Conservation (phyloP, 2,329 filamentous ascomycete species). For the Exophiala lecanii-corni region DNA sequence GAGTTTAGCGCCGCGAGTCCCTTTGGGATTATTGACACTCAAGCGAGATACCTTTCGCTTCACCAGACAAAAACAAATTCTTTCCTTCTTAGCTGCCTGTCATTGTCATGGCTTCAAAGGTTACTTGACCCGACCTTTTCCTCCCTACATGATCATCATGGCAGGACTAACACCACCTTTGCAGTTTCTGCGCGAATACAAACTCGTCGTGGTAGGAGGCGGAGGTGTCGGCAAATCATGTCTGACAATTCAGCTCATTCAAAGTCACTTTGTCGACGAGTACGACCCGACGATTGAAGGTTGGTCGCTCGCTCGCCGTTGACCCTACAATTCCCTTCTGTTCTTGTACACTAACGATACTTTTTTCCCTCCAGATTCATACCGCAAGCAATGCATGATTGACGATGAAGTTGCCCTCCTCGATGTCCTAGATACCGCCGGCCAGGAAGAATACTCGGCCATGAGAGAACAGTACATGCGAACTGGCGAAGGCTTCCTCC, state of each 20-base stretch:
- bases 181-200: slow-evolving; percentile 85
- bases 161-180: slow-evolving; percentile 33
- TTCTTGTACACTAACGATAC: slow-evolving; percentile 3
- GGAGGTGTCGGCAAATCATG: slow-evolving; percentile 99
- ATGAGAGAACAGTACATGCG: slow-evolving; percentile 99
- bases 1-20: not conserved
- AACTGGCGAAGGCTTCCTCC: slow-evolving; percentile 93
- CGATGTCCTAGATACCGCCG: slow-evolving; percentile 96
- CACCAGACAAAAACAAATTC: slow-evolving; percentile 3
- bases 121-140: slow-evolving; percentile 29
- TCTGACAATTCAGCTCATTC: slow-evolving; percentile 93
- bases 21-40: slow-evolving; percentile 15
- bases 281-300: slow-evolving; percentile 99
- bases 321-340: slow-evolving; percentile 15
- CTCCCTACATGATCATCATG: slow-evolving; percentile 8
- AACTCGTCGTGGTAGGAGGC: slow-evolving; percentile 93
- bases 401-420: slow-evolving; percentile 96
- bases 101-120: slow-evolving; percentile 38
- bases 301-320: slow-evolving; percentile 21
- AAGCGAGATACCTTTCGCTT: slow-evolving; percentile 14
- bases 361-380: slow-evolving; percentile 75
- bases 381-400: slow-evolving; percentile 99
- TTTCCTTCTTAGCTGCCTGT: slow-evolving; percentile 2
- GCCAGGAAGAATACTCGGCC: slow-evolving; percentile 97
- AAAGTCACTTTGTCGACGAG: slow-evolving; percentile 97